A percentile compares a stretch with the other conserved stretches of the same genome.
Evolutionary conservation across 805 yeast genomes (phyloP).

Genomic region (Saturnispora besseyi): DNA sequence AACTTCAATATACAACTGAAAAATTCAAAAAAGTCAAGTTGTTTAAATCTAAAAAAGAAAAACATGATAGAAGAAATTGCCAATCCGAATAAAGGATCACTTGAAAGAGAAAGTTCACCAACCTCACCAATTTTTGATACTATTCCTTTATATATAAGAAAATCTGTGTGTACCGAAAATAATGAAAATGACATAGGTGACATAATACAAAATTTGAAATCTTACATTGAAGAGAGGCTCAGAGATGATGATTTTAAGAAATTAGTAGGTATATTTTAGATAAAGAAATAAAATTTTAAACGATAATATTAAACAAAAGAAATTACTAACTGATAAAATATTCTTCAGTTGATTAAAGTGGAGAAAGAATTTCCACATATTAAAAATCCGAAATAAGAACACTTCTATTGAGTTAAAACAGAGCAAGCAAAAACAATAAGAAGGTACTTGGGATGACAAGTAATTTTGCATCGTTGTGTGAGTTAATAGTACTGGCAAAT

Average conservation of each 20-base stretch:
- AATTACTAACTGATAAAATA: not conserved
- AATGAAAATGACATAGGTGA: not conserved
- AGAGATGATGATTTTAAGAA: conserved; percentile 2
- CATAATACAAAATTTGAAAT: not conserved
- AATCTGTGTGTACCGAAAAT: not conserved
- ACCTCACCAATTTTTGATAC: not conserved
- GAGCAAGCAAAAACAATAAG: not conserved
- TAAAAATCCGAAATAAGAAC: not conserved
- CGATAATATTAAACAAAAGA: not conserved
- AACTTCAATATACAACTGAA: not conserved
- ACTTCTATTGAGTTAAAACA: not conserved
- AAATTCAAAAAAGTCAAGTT: not conserved
- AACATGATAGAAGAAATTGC: no score
- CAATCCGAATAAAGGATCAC: not conserved
- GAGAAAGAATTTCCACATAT: not conserved
- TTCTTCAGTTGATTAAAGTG: conserved; percentile 1
- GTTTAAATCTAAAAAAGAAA: no score
- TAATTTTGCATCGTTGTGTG: not conserved
- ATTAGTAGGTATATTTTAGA: not conserved
- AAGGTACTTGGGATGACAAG: not conserved
- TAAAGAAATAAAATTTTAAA: not conserved
- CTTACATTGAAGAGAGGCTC: not conserved
- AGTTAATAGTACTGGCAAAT: not conserved
- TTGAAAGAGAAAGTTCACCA: not conserved
- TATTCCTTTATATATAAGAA: not conserved